phyloP scores from a whole-genome alignment of 257 asterid genomes.

The Scutellaria galericulata region DNA sequence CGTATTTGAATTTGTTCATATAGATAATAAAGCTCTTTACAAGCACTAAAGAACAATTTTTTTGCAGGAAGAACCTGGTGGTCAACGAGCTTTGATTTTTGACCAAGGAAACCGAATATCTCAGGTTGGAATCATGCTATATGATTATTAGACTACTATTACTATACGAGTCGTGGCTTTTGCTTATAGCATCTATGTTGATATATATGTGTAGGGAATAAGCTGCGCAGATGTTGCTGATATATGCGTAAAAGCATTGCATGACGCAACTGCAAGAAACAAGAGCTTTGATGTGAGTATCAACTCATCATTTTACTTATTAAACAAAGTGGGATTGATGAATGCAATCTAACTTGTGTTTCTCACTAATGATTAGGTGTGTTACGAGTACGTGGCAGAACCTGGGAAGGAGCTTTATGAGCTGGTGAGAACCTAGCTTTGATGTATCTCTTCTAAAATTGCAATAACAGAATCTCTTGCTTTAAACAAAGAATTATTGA shows the following conservation, averaged over 20 bases:
- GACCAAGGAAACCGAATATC: conserved; percentile 98
- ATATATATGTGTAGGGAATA: conserved; percentile 62
- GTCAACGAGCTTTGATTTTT: conserved; percentile 95
- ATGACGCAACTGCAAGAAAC: conserved; percentile 96
- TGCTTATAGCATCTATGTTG: conserved; percentile 22
- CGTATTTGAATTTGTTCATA: not conserved
- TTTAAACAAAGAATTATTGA: not conserved
- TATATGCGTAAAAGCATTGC: conserved; percentile 95
- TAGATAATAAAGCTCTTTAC: not conserved
- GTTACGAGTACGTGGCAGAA: conserved; percentile 90
- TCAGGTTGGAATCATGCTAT: conserved; percentile 55
- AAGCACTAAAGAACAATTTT: conserved; percentile 1
- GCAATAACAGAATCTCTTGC: not conserved
- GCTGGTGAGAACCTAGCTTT: conserved; percentile 55
- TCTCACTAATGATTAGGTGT: conserved; percentile 56
- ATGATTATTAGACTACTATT: not conserved
- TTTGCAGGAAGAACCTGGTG: conserved; percentile 96
- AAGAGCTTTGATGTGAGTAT: conserved; percentile 94
- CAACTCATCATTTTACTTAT: not conserved
- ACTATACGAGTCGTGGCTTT: conserved; percentile 1
- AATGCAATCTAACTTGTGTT: conserved; percentile 28
- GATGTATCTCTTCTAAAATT: not conserved
- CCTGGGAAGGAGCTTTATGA: conserved; percentile 96
- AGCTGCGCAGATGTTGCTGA: conserved; percentile 99
- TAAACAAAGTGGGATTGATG: not conserved